Evolutionary conservation across 805 yeast genomes (phyloP).

Genomic region (Candida orba): DNA sequence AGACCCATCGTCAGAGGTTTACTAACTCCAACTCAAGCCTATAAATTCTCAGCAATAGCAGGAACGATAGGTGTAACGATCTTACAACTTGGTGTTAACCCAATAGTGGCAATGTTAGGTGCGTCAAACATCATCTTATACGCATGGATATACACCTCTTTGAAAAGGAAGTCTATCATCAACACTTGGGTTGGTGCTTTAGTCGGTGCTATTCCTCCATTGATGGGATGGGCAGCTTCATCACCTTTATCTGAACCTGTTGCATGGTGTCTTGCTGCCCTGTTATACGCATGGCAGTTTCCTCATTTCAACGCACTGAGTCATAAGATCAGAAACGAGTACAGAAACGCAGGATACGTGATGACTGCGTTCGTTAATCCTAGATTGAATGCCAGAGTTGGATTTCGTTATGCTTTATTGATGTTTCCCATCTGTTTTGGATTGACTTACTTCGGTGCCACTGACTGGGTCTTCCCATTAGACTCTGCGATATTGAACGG

Average conservation of each 20-base stretch:
- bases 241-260: slow-evolving; percentile 78
- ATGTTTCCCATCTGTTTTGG: slow-evolving; percentile 94
- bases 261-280: slow-evolving; percentile 88
- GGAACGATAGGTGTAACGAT: slow-evolving; percentile 67
- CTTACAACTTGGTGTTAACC: slow-evolving; percentile 75
- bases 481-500: slow-evolving; percentile 80
- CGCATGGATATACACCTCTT: slow-evolving; percentile 85
- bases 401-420: slow-evolving; percentile 78
- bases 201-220: slow-evolving; percentile 98
- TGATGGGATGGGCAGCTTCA: slow-evolving; percentile 99
- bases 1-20: slow-evolving; percentile 88
- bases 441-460: slow-evolving; percentile 65
- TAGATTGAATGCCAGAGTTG: slow-evolving; percentile 84
- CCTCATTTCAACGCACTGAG: slow-evolving; percentile 94
- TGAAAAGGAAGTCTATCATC: slow-evolving; percentile 75
- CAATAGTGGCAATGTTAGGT: slow-evolving; percentile 79
- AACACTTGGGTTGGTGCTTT: slow-evolving; percentile 99
- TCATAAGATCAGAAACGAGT: slow-evolving; percentile 82
- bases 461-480: slow-evolving; percentile 73
- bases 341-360: slow-evolving; percentile 90
- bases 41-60: slow-evolving; percentile 63
- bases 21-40: slow-evolving; percentile 72
- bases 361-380: slow-evolving; percentile 96
- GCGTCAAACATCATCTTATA: slow-evolving; percentile 72
- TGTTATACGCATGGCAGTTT: slow-evolving; percentile 96